Percentiles rank a stretch among this genome's conserved stretches.
Evolutionary conservation across 2,329 filamentous ascomycete genomes (phyloP).

Genomic region (Apiospora sp.): DNA sequence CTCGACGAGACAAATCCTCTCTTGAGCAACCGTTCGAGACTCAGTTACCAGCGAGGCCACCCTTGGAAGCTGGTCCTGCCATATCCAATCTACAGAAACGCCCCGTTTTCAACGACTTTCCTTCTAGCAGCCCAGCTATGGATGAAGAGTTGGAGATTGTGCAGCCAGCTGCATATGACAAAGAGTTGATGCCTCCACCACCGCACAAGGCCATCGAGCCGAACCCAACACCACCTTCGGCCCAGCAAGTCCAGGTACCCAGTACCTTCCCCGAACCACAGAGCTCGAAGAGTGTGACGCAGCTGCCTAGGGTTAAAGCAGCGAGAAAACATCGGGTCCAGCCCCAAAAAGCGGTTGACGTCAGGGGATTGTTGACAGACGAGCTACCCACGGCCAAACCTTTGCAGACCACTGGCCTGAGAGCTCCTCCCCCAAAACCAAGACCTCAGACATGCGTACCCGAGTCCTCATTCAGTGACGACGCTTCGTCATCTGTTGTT

Average conservation of each 20-base stretch:
- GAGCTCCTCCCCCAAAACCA: slow-evolving; percentile 6
- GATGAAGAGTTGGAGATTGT: slow-evolving; percentile 45
- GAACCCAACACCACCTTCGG: slow-evolving; percentile 43
- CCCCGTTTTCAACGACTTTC: slow-evolving; percentile 29
- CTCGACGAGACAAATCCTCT: slow-evolving; percentile 2
- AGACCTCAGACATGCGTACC: background rate
- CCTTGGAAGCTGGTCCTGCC: slow-evolving; percentile 33
- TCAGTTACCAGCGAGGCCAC: slow-evolving; percentile 37
- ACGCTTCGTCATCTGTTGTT: background rate
- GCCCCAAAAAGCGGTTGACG: background rate
- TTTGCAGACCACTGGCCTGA: background rate
- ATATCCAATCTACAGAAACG: slow-evolving; percentile 27
- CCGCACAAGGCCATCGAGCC: slow-evolving; percentile 36
- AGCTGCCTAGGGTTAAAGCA: background rate
- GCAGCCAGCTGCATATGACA: slow-evolving; percentile 36
- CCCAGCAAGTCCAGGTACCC: slow-evolving; percentile 39
- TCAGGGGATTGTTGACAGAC: background rate
- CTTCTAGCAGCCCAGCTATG: slow-evolving; percentile 38
- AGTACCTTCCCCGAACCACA: slow-evolving; percentile 37
- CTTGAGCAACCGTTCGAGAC: slow-evolving; percentile 33
- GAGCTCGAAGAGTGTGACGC: slow-evolving; percentile 8
- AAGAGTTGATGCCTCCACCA: slow-evolving; percentile 29
- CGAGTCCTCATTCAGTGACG: slow-evolving; percentile 13
- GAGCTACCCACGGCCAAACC: background rate
- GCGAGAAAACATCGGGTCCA: slow-evolving; percentile 16